Conservation (phyloP, 1,139 yeast genomes). For the Yamadazyma triangularis region DNA sequence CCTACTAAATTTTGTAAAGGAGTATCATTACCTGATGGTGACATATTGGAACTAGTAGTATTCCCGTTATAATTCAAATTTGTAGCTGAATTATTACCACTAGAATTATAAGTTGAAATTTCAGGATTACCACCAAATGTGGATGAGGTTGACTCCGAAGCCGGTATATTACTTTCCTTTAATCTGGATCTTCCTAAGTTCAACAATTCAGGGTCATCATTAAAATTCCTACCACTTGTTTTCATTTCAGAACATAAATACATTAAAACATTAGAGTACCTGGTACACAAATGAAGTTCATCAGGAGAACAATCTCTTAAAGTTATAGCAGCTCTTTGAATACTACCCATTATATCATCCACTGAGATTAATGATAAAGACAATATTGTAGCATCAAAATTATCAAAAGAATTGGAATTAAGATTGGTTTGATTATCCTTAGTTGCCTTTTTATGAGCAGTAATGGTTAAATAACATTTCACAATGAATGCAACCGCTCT, state of each 20-base stretch:
- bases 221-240: slow-evolving; percentile 22
- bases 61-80: neutral
- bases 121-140: slow-evolving; percentile 4
- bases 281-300: slow-evolving; percentile 75
- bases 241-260: slow-evolving; percentile 76
- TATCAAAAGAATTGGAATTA: slow-evolving; percentile 21
- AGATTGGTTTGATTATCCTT: slow-evolving; percentile 16
- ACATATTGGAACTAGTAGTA: neutral
- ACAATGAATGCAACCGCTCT: slow-evolving; percentile 88
- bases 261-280: slow-evolving; percentile 78
- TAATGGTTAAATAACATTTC: slow-evolving; percentile 70
- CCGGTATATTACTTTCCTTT: neutral
- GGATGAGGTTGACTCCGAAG: neutral
- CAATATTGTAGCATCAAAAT: slow-evolving; percentile 48
- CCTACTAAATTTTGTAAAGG: slow-evolving; percentile 23
- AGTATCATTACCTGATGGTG: slow-evolving; percentile 6
- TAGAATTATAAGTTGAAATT: neutral
- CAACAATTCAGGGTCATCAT: slow-evolving; percentile 6
- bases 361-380: slow-evolving; percentile 62
- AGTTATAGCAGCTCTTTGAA: slow-evolving; percentile 71
- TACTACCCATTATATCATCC: slow-evolving; percentile 63
- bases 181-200: neutral
- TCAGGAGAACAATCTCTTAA: slow-evolving; percentile 85
- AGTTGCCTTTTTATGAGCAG: slow-evolving; percentile 38
- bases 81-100: slow-evolving; percentile 2